Evolutionary conservation across 1,284 basidiomycete genomes (phyloP).

Genomic region (Melampsora allii-populina): DNA sequence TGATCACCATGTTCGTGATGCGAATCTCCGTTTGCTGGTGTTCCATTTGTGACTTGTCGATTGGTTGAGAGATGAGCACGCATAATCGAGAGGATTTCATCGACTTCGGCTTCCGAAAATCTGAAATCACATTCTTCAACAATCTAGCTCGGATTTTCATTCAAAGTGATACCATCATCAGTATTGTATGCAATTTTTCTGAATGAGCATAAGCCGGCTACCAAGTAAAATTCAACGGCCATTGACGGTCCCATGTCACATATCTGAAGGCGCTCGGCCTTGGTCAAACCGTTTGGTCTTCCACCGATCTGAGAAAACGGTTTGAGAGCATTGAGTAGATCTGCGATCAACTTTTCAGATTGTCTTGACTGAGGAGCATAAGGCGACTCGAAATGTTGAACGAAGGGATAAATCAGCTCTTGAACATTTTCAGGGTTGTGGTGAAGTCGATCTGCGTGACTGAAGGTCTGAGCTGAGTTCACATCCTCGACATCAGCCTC

Average conservation of each 20-base stretch:
- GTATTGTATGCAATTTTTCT: too few relatives aligned
- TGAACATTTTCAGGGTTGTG: slow-evolving; percentile 15
- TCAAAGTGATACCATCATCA: too few relatives aligned
- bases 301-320: slow-evolving; percentile 35
- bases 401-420: slow-evolving; percentile 9
- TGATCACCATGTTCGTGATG: slow-evolving; percentile 1
- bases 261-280: slow-evolving; percentile 39
- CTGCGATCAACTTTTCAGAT: slow-evolving; percentile 8
- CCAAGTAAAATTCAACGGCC: slow-evolving; percentile 35
- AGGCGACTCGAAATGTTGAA: slow-evolving; percentile 17
- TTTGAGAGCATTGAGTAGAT: slow-evolving; percentile 5
- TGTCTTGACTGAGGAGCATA: slow-evolving; percentile 35
- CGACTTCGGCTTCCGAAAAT: slow-evolving; percentile 36
- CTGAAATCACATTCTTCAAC: slow-evolving; percentile 41
- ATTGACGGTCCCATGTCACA: slow-evolving; percentile 40
- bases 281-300: slow-evolving; percentile 25
- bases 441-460: slow-evolving; percentile 5
- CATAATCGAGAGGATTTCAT: slow-evolving; percentile 23
- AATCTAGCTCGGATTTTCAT: slow-evolving; percentile 6
- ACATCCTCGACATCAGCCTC: not conserved
- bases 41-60: not conserved
- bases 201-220: not conserved
- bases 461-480: not conserved
- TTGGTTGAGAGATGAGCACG: slow-evolving; percentile 9
- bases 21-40: not conserved